Evolutionary conservation across 129 eudicot species (phyloP).

Genomic region (Flaveria ramosissima): DNA sequence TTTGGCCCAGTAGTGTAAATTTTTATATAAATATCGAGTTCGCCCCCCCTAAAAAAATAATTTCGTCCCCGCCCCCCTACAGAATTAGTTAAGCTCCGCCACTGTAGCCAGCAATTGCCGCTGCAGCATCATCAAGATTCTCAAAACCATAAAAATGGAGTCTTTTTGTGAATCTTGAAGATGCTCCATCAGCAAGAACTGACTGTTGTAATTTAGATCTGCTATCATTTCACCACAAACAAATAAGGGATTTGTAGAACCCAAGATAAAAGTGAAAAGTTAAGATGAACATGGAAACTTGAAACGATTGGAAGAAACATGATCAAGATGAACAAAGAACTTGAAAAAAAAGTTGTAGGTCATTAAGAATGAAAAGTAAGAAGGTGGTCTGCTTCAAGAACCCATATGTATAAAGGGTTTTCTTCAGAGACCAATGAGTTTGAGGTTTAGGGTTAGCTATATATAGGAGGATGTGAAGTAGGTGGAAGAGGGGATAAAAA

Average conservation of each 20-base stretch:
- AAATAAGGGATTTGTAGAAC: no score
- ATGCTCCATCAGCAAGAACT: slow-evolving; percentile 61
- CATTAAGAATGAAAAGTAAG: slow-evolving; percentile 4
- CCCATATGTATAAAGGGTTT: slow-evolving; percentile 17
- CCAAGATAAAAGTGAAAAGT: not conserved
- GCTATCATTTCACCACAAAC: no score
- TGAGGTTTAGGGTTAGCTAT: slow-evolving; percentile 35
- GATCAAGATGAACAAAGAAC: not conserved
- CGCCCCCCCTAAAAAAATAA: no score
- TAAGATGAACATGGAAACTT: not conserved
- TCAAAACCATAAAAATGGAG: slow-evolving; percentile 49
- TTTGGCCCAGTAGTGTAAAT: no score
- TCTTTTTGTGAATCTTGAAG: slow-evolving; percentile 63
- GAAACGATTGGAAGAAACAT: not conserved
- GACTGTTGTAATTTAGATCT: slow-evolving; percentile 40
- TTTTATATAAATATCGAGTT: no score
- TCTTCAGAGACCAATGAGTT: no score
- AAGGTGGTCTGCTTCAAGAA: not conserved
- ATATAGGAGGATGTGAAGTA: slow-evolving; percentile 23
- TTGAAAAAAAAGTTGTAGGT: not conserved
- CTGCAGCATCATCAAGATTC: slow-evolving; percentile 93
- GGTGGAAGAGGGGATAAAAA: slow-evolving; percentile 29
- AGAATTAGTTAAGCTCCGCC: no score
- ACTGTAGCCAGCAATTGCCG: slow-evolving; percentile 57
- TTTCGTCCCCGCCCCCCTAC: no score